Evolutionary conservation across 2,329 filamentous ascomycete species (phyloP), one percentile per base, ranked within the genome.

Genomic region (Colletotrichum spinosum): DNA sequence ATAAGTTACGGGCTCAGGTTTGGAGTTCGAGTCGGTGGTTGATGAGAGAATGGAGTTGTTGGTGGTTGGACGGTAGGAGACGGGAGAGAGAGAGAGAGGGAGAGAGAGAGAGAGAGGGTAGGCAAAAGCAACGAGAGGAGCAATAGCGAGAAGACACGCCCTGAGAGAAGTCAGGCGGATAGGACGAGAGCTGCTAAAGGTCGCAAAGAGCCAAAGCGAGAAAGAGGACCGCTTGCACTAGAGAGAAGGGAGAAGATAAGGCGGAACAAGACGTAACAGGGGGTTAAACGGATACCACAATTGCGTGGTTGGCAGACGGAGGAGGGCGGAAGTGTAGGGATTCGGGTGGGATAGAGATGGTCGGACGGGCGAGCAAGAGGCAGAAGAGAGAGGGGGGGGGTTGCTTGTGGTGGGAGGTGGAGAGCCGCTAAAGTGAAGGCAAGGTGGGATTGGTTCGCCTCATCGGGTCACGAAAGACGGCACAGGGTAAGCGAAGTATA

Each of bases 111-210:
- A 53, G 41, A 45, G 58, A 52, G 59, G n/a, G 37, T 1, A 25
- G 25, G 25, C 41, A 55, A 65, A 65, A 53, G 41, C 44, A 49
- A 60, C 34, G 52, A 65, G 37, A 38, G 52, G 58, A 65, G 52
- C 62, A 65, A 65, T 65, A 49, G 62, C 52, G 58, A 65, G 51
- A 25, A 65, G 58, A 62, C 62, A 65, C 62, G 62, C 62, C 62
- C 62, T 52, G 34, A 65, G 59, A 56, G 42, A 48, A 58, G 62
- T 65, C 62, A 65, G 62, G 62, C 62, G 62, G 58, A 56, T 65
- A 65, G 58, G 62, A 65, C 57, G 35, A 55, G 57, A 46, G 62
- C 62, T 62, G 59, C 58, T 49, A 45, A 53, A 62, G 53, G 58
- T 65, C 46, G 62, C 58, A 51, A 57, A 48, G 45, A 55, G 33